Evolutionary conservation across 495 filamentous ascomycete species (phyloP).

Genomic region (Tuber indicum): DNA sequence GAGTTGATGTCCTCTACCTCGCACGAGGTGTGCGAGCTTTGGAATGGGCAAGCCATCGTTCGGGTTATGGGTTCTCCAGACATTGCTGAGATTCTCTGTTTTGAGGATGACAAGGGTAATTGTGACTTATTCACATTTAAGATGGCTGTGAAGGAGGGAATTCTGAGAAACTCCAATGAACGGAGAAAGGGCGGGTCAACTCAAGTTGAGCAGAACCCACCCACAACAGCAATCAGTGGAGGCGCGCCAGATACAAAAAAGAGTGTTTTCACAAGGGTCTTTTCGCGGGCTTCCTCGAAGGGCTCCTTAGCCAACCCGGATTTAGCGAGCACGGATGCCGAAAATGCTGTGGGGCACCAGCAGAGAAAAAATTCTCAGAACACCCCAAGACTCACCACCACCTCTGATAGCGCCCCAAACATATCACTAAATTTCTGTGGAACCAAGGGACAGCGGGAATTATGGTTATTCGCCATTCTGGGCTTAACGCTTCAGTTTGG

Average conservation of each 20-base stretch:
- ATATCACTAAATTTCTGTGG: constrained; percentile 34
- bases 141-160: neutral
- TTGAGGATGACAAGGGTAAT: neutral
- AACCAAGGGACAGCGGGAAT: constrained; percentile 13
- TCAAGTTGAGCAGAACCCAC: neutral
- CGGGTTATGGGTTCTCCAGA: constrained; percentile 28
- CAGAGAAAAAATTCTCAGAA: neutral
- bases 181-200: neutral
- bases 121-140: neutral
- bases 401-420: constrained; percentile 28
- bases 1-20: constrained; percentile 30
- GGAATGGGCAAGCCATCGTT: constrained; percentile 36
- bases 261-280: neutral
- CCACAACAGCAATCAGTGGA: neutral
- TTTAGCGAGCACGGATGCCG: neutral
- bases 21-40: constrained; percentile 29
- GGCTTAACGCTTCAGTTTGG: constrained; percentile 31
- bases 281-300: neutral
- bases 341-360: neutral
- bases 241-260: neutral
- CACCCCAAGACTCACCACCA: neutral
- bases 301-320: neutral
- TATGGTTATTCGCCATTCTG: constrained; percentile 34
- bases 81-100: constrained; percentile 25
- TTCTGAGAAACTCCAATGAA: constrained; percentile 2